phyloP scores from a whole-genome alignment of 177 flowering plant genomes.

The Vitis hybrid region DNA sequence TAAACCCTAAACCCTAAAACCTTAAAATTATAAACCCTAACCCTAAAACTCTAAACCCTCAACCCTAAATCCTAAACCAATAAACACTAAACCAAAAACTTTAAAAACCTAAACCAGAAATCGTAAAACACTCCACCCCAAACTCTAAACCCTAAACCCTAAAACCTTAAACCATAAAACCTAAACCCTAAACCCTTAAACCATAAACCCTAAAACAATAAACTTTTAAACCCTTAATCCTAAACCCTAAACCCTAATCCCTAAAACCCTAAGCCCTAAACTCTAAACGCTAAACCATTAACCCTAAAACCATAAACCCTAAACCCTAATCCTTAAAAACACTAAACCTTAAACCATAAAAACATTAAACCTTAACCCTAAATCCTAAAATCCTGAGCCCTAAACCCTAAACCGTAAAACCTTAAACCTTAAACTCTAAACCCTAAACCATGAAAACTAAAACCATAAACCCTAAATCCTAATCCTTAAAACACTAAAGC shows the following conservation, averaged over 20 bases:
- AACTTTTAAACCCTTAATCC: slow-evolving; percentile 16
- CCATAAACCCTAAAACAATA: slow-evolving; percentile 10
- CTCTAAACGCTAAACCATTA: slow-evolving; percentile 7
- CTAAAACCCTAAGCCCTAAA: slow-evolving; percentile 15
- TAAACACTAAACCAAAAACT: too few species aligned
- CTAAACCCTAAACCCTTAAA: slow-evolving; percentile 18
- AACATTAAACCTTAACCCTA: slow-evolving; percentile 17
- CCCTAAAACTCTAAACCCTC: too few species aligned
- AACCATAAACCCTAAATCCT: neutral
- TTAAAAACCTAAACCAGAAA: too few species aligned
- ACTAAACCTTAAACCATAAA: slow-evolving; percentile 5
- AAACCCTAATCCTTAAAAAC: too few species aligned
- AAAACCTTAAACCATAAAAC: slow-evolving; percentile 12
- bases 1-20: too few species aligned
- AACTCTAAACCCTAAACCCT: too few species aligned
- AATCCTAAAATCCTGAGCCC: slow-evolving; percentile 14
- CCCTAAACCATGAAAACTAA: slow-evolving; percentile 6
- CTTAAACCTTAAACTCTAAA: slow-evolving; percentile 12
- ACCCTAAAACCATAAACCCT: neutral
- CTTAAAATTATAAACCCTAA: too few species aligned
- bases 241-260: slow-evolving; percentile 8
- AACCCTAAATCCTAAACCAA: too few species aligned
- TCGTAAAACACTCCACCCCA: too few species aligned
- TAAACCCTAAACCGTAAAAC: slow-evolving; percentile 15
- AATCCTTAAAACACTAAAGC: slow-evolving; percentile 13